Evolutionary conservation across 2,329 filamentous ascomycete genomes (phyloP).

Genomic region (Akanthomyces uredinophilus): DNA sequence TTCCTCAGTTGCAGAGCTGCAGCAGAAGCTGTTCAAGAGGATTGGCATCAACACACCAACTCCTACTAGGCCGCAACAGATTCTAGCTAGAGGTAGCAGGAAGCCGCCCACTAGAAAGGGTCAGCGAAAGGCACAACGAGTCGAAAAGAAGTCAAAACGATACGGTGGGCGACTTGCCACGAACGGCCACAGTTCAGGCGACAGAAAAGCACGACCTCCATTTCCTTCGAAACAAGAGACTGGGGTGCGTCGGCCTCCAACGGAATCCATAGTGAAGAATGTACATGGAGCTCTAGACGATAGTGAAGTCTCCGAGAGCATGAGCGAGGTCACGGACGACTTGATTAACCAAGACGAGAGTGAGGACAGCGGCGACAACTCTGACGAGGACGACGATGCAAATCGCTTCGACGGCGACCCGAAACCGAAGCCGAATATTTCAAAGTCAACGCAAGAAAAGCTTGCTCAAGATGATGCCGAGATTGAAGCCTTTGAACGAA

Average conservation of each 20-base stretch:
- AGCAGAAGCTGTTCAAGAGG: constrained; percentile 33
- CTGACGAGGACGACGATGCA: constrained; percentile 20
- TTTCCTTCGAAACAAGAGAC: constrained; percentile 12
- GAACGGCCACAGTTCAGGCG: constrained; percentile 19
- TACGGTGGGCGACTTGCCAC: constrained; percentile 14
- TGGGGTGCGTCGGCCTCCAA: not conserved
- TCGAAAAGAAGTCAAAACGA: constrained; percentile 51
- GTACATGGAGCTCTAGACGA: not conserved
- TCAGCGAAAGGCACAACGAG: constrained; percentile 60
- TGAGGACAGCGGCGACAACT: constrained; percentile 18
- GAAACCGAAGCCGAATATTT: constrained; percentile 24
- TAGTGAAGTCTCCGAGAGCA: constrained; percentile 5
- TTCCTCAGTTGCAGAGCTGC: constrained; percentile 28
- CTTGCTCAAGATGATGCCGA: constrained; percentile 80
- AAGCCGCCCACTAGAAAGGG: constrained; percentile 49
- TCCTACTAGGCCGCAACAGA: constrained; percentile 15
- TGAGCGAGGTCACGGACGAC: constrained; percentile 1
- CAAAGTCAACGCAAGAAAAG: constrained; percentile 49
- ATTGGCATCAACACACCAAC: constrained; percentile 31
- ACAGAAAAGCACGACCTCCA: constrained; percentile 1
- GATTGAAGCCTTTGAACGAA: constrained; percentile 82
- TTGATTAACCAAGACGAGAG: constrained; percentile 19
- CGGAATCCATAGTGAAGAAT: not conserved
- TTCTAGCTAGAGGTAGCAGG: constrained; percentile 17
- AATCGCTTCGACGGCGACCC: constrained; percentile 21